Percentiles rank a stretch among this genome's conserved stretches.
These are phyloP conservation scores for Chlamydomonas eustigma DNA, from an alignment of 139 green algal genomes.

Conservation along the genomic window DNA sequence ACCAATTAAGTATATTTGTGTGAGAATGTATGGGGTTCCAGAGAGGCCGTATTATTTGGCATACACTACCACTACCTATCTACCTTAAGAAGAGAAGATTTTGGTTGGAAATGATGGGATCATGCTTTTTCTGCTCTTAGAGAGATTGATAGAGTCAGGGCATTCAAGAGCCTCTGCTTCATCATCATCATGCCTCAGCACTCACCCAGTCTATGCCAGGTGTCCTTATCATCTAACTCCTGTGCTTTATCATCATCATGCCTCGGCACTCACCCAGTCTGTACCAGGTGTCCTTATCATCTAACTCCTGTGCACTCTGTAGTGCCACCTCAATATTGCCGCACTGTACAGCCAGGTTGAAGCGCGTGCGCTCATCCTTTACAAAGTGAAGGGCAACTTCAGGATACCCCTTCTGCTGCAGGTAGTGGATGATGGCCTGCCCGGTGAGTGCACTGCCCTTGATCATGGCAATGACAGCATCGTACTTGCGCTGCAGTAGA, in stretches of 20 bases:
- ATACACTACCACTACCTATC: too few relatives aligned
- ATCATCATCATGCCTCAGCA: too few relatives aligned
- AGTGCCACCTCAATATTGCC: constrained; percentile 98
- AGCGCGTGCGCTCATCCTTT: constrained; percentile 84
- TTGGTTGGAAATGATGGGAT: too few relatives aligned
- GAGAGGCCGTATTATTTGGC: too few relatives aligned
- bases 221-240: too few relatives aligned
- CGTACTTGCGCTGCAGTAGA: constrained; percentile 88
- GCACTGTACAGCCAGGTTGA: constrained; percentile 81
- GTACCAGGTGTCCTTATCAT: constrained; percentile 97
- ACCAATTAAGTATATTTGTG: background rate
- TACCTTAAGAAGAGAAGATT: too few relatives aligned
- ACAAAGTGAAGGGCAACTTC: constrained; percentile 65
- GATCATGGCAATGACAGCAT: constrained; percentile 94
- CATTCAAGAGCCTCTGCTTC: too few relatives aligned
- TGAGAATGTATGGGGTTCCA: too few relatives aligned
- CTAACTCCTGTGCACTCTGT: constrained; percentile 84
- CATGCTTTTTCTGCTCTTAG: too few relatives aligned
- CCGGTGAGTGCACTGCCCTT: constrained; percentile 80
- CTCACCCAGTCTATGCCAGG: background rate
- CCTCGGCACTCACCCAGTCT: constrained; percentile 61
- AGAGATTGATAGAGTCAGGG: too few relatives aligned
- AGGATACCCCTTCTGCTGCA: constrained; percentile 97
- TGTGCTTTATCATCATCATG: too few relatives aligned
- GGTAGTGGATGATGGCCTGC: constrained; percentile 96